phyloP scores from a whole-genome alignment of 1,284 basidiomycete species.

The Puccinia hordei region DNA sequence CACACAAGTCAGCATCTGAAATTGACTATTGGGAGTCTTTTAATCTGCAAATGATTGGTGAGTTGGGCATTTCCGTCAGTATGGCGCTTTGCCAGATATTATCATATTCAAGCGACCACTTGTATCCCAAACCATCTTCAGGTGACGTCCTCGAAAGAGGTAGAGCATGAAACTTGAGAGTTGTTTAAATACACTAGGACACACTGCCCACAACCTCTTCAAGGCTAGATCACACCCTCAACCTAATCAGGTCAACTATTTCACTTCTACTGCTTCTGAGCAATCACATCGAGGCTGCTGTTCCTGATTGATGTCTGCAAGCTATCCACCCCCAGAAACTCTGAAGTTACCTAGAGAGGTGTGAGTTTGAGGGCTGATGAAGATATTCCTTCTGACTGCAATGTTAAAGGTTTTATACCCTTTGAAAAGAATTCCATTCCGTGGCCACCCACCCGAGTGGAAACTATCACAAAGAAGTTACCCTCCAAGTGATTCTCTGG shows the following conservation, averaged over 20 bases:
- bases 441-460: slow-evolving; percentile 10
- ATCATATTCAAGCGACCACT: background rate
- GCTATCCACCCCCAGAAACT: slow-evolving; percentile 10
- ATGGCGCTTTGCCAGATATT: slow-evolving; percentile 10
- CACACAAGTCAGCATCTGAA: background rate
- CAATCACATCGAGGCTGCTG: background rate
- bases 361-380: slow-evolving; percentile 18
- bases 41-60: background rate
- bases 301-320: slow-evolving; percentile 6
- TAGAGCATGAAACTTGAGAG: background rate
- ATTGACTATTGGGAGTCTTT: background rate
- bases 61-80: slow-evolving; percentile 5
- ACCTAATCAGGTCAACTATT: background rate
- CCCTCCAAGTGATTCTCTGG: background rate
- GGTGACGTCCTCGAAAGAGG: slow-evolving; percentile 20
- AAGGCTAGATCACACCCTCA: background rate
- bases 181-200: background rate
- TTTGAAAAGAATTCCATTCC: slow-evolving; percentile 16
- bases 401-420: background rate
- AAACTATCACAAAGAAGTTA: background rate
- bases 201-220: background rate
- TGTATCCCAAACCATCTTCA: background rate
- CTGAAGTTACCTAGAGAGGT: background rate
- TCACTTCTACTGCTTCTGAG: background rate
- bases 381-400: slow-evolving; percentile 9